Percentiles rank a stretch among this genome's conserved stretches.
Conservation (phyloP, 1,284 basidiomycete species). For the Sanghuangporus sanghuang region DNA sequence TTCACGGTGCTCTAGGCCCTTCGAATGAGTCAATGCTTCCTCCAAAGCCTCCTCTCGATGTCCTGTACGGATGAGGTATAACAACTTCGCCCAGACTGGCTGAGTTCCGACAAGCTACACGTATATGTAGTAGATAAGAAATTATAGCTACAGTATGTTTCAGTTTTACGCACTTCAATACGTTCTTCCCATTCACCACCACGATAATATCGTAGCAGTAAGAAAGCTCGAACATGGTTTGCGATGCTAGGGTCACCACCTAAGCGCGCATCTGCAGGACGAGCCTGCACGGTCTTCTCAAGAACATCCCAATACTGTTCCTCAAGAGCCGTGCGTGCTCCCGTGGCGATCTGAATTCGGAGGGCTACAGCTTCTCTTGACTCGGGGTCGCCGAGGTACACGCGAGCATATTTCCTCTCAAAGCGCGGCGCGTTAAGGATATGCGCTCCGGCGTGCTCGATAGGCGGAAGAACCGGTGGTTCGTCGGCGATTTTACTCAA, state of each 20-base stretch:
- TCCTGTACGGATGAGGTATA: constrained; percentile 87
- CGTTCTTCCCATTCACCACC: constrained; percentile 81
- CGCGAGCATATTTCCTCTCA: constrained; percentile 67
- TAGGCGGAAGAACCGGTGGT: constrained; percentile 60
- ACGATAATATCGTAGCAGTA: constrained; percentile 75
- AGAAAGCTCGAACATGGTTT: constrained; percentile 87
- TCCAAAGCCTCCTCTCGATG: constrained; percentile 76
- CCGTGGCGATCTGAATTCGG: constrained; percentile 67
- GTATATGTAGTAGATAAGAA: background rate
- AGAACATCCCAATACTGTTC: constrained; percentile 85
- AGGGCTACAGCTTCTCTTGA: constrained; percentile 58
- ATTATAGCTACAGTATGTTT: constrained; percentile 4
- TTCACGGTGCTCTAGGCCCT: constrained; percentile 78
- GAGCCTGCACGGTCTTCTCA: constrained; percentile 79
- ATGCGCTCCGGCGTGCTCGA: constrained; percentile 72
- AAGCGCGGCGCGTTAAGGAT: constrained; percentile 70
- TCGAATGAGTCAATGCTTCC: constrained; percentile 69
- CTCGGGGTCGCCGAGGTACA: constrained; percentile 67
- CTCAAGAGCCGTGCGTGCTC: constrained; percentile 72
- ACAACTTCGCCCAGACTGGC: constrained; percentile 91
- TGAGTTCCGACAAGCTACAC: constrained; percentile 73
- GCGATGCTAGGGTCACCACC: constrained; percentile 89
- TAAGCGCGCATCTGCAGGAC: constrained; percentile 81
- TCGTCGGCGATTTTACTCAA: constrained; percentile 68
- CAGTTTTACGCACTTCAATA: constrained; percentile 59